phyloP scores from a whole-genome alignment of 2,329 filamentous ascomycete species.

The Colletotrichum gloeosporioides region DNA sequence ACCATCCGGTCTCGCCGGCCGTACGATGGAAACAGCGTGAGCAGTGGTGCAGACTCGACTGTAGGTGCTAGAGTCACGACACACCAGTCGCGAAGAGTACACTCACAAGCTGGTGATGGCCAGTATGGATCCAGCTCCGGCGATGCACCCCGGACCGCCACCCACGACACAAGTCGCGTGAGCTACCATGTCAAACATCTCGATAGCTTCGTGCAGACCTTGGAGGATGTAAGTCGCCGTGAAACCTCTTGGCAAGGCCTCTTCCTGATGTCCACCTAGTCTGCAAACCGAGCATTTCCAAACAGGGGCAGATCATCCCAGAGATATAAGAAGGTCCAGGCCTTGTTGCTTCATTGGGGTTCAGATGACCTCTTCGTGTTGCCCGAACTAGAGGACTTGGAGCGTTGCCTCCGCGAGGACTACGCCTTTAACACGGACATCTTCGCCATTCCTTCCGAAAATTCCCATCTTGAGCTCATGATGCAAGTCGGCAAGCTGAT shows the following conservation, averaged over 20 bases:
- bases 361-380: slow-evolving; percentile 64
- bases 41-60: slow-evolving; percentile 52
- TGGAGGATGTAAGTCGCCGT: slow-evolving; percentile 54
- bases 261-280: slow-evolving; percentile 37
- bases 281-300: slow-evolving; percentile 60
- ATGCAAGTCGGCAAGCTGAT: slow-evolving; percentile 61
- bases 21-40: slow-evolving; percentile 49
- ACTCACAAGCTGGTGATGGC: slow-evolving; percentile 18
- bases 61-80: slow-evolving; percentile 41
- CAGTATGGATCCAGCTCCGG: slow-evolving; percentile 51
- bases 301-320: slow-evolving; percentile 58
- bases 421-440: slow-evolving; percentile 63
- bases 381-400: slow-evolving; percentile 61
- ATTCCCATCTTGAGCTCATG: slow-evolving; percentile 64
- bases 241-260: neutral
- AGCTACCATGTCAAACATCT: slow-evolving; percentile 64
- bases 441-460: slow-evolving; percentile 63
- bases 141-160: slow-evolving; percentile 47
- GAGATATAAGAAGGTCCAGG: slow-evolving; percentile 61
- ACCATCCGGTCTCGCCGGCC: slow-evolving; percentile 57
- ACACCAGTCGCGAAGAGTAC: slow-evolving; percentile 9
- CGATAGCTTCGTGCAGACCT: slow-evolving; percentile 56
- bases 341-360: slow-evolving; percentile 61
- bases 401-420: slow-evolving; percentile 58
- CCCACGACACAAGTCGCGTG: slow-evolving; percentile 63